phyloP scores from a whole-genome alignment of 2,329 filamentous ascomycete species.

The Gremmenia infestans region DNA sequence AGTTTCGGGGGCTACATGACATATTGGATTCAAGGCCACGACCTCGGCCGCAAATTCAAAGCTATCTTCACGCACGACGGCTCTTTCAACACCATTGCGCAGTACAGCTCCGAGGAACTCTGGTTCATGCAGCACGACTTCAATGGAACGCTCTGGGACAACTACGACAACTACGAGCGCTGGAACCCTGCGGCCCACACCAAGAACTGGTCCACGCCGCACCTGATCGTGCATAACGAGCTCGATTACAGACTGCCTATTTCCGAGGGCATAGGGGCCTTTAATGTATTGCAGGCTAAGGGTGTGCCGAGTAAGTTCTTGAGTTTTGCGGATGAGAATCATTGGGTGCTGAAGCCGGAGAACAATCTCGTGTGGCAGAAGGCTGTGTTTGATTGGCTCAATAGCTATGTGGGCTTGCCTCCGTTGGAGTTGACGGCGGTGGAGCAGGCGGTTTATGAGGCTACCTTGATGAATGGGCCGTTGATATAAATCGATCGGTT shows the following conservation, averaged over 20 bases:
- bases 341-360: constrained; percentile 83
- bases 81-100: constrained; percentile 25
- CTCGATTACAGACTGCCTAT: constrained; percentile 83
- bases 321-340: constrained; percentile 62
- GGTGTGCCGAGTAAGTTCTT: constrained; percentile 58
- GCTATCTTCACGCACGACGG: constrained; percentile 46
- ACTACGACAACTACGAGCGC: constrained; percentile 56
- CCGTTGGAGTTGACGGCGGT: constrained; percentile 8
- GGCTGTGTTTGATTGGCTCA: constrained; percentile 73
- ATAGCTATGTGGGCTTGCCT: constrained; percentile 29
- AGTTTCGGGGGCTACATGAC: constrained; percentile 72
- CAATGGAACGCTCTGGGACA: constrained; percentile 55
- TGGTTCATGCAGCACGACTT: constrained; percentile 66
- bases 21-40: constrained; percentile 85
- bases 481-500: no score
- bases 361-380: constrained; percentile 85
- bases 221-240: constrained; percentile 83
- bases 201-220: constrained; percentile 75
- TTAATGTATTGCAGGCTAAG: constrained; percentile 49
- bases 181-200: constrained; percentile 62
- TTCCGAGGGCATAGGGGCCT: constrained; percentile 64
- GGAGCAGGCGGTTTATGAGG: constrained; percentile 9
- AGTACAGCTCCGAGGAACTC: constrained; percentile 60
- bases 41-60: constrained; percentile 75
- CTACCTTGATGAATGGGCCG: constrained; percentile 16